Evolutionary conservation across 306 rosid genomes (phyloP), one percentile per base, ranked within the genome.

Genomic region (Castanea sativa): DNA sequence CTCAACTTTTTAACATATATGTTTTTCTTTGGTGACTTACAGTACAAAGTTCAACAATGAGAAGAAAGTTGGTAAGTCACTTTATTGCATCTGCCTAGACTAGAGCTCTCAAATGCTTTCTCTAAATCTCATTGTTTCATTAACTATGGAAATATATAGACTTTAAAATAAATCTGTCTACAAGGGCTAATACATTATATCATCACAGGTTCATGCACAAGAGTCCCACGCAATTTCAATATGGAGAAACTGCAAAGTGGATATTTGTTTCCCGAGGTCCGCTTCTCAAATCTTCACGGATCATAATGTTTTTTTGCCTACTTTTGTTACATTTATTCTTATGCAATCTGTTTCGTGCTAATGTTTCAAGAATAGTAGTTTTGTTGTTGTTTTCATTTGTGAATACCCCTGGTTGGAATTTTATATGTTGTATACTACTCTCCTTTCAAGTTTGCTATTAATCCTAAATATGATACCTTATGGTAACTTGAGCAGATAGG

Each of bases 201-300:
- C 4, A 23, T 49, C 55, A 43, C 79, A 90, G 91, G 82, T 79
- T 72, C 73, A 11, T 80, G 77, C 57, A 86, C 92, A 5, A 78
- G 82, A 78, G 85, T 86, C 56, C 78, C 78, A 4, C 92, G 96
- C 77, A 89, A 88, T 79, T 73, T 57, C 63, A 86, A 89, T 76
- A 80, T 91, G 92, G 93, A 91, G 82, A 89, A 77, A 74, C 82
- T 91, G 83, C 88, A 76, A 72, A 83, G 53, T 52, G 90, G 78
- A 83, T 90, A 90, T 71, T 73, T 90, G 71, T 88, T 90, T 82
- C 94, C 94, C 9, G 92, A 90, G 94, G 94, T 84, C 38, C 51
- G 33, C 58, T 69, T 77, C 67, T 77, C 57, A 73, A 74, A 35
- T 64, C 25, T 57, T 19, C 21, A 55, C 2, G 3, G 25, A 11